Conservation (phyloP, 192 early-diverging fungal genomes). For the Backusella psychrophila region DNA sequence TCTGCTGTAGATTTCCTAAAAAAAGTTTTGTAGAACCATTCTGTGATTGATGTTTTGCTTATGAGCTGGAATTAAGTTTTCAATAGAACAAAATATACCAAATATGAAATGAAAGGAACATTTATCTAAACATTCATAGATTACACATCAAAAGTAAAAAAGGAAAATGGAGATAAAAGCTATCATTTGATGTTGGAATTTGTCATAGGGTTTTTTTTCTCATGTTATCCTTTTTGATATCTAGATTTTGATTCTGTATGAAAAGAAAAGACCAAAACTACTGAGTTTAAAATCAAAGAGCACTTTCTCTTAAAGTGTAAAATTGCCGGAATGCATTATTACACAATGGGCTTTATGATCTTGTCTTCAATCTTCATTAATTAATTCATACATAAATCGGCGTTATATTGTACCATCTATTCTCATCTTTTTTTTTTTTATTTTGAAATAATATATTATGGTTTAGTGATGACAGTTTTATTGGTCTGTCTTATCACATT, state of each 20-base stretch:
- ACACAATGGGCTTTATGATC: background rate
- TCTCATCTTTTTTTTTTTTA: background rate
- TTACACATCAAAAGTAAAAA: background rate
- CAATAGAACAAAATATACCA: conserved; percentile 1
- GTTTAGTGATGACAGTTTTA: background rate
- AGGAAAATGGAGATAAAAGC: background rate
- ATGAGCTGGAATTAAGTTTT: background rate
- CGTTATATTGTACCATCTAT: background rate
- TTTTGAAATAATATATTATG: background rate
- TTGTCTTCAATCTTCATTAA: background rate
- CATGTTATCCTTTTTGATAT: background rate
- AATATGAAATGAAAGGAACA: background rate
- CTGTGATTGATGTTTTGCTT: background rate
- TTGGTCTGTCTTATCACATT: background rate
- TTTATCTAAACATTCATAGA: background rate
- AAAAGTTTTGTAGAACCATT: background rate
- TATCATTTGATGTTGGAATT: background rate
- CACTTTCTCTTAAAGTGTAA: background rate
- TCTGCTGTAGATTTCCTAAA: background rate
- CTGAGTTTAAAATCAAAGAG: background rate
- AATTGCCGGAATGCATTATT: background rate
- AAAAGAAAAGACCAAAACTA: background rate
- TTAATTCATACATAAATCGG: background rate
- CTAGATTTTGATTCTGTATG: background rate
- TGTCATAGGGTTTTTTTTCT: background rate